phyloP scores from a whole-genome alignment of 1,139 yeast genomes.

The Sugiyamaella xylanicola region DNA sequence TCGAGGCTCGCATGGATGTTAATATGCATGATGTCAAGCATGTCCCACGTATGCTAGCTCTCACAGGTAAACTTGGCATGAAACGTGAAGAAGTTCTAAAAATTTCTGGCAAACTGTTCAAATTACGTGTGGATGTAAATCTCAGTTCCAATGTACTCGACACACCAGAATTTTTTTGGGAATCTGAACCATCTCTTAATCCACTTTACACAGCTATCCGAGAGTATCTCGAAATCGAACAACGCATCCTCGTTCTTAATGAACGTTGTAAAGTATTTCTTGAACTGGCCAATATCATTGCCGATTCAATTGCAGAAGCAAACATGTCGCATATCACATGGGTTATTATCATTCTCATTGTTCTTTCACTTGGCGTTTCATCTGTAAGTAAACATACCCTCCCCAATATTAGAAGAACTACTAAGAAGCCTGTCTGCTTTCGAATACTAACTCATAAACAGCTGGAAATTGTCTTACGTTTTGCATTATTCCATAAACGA shows the following conservation, averaged over 20 bases:
- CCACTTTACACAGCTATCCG: slow-evolving; percentile 88
- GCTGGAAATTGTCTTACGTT: slow-evolving; percentile 58
- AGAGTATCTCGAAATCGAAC: slow-evolving; percentile 92
- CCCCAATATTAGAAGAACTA: no score
- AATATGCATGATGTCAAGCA: slow-evolving; percentile 81
- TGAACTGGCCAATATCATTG: slow-evolving; percentile 89
- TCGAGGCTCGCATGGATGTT: slow-evolving; percentile 88
- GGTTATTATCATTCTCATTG: slow-evolving; percentile 83
- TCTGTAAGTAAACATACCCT: slow-evolving; percentile 36
- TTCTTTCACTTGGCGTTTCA: slow-evolving; percentile 74
- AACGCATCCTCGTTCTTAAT: slow-evolving; percentile 86
- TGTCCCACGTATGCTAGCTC: slow-evolving; percentile 84
- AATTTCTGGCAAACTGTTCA: slow-evolving; percentile 87
- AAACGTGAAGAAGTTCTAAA: slow-evolving; percentile 77
- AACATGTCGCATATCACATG: slow-evolving; percentile 90
- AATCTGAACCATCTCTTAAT: slow-evolving; percentile 90
- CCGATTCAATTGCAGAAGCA: slow-evolving; percentile 90
- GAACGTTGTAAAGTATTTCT: slow-evolving; percentile 92
- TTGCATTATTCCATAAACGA: slow-evolving; percentile 46
- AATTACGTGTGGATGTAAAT: slow-evolving; percentile 89
- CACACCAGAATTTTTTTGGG: slow-evolving; percentile 97
- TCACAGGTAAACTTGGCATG: slow-evolving; percentile 83
- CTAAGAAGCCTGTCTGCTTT: no score
- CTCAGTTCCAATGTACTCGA: slow-evolving; percentile 87
- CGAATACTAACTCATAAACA: slow-evolving; percentile 5